Percentiles rank a stretch among this genome's conserved stretches.
Conservation (phyloP, 2,329 filamentous ascomycete species). For the Penicillium sp. region DNA sequence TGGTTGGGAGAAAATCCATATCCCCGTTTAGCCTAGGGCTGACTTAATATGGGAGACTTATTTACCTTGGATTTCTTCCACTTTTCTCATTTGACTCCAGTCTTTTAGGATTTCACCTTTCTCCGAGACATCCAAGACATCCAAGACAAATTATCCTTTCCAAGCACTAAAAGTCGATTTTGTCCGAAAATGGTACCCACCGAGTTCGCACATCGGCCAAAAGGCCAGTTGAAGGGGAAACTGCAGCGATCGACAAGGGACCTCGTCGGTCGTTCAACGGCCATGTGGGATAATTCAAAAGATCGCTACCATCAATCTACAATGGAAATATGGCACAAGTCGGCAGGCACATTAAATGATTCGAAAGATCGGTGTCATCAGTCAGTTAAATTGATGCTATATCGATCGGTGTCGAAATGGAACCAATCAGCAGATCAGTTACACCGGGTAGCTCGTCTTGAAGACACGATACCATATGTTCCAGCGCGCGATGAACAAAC, state of each 20-base stretch:
- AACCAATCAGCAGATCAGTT: constrained; percentile 11
- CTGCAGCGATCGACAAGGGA: constrained; percentile 15
- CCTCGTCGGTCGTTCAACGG: constrained; percentile 8
- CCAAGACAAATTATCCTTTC: not conserved
- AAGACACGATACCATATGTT: not conserved
- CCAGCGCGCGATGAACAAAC: not conserved
- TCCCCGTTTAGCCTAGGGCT: not conserved
- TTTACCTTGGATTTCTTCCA: not conserved
- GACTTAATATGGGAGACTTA: not conserved
- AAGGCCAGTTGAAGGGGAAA: constrained; percentile 6
- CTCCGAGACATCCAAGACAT: not conserved
- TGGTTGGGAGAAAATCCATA: not conserved
- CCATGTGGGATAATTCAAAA: constrained; percentile 10
- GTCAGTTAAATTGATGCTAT: constrained; percentile 8
- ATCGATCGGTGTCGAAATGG: constrained; percentile 7
- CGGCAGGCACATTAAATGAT: constrained; percentile 6
- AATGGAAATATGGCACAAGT: constrained; percentile 13
- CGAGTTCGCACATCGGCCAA: constrained; percentile 1
- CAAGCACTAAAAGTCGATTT: not conserved
- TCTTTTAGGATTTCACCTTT: not conserved
- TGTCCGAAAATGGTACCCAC: constrained; percentile 7
- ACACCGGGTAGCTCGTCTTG: not conserved
- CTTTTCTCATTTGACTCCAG: not conserved
- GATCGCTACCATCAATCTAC: constrained; percentile 9
- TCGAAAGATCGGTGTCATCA: constrained; percentile 11